phyloP scores from a whole-genome alignment of 2,329 filamentous ascomycete genomes.

The Hypoxylon sp. region DNA sequence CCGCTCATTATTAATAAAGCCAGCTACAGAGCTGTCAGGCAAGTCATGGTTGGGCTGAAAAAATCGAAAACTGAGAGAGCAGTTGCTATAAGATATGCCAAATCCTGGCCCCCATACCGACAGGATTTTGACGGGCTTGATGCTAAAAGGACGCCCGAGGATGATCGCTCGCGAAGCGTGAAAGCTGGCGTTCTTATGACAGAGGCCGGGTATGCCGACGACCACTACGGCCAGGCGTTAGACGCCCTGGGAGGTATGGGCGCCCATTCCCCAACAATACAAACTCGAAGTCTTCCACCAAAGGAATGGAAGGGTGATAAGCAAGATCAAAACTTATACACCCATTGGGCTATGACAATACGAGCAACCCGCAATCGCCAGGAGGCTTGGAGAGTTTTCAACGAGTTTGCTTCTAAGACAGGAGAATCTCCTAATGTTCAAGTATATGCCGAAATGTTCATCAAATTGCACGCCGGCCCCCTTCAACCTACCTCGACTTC shows the following conservation, averaged over 20 bases:
- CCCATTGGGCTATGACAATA: conserved; percentile 69
- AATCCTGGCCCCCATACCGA: conserved; percentile 74
- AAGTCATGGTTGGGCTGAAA: conserved; percentile 66
- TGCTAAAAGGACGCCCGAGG: conserved; percentile 65
- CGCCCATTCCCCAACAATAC: conserved; percentile 69
- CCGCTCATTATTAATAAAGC: conserved; percentile 65
- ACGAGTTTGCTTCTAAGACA: conserved; percentile 36
- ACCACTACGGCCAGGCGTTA: conserved; percentile 64
- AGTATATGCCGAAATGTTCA: conserved; percentile 73
- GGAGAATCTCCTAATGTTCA: conserved; percentile 57
- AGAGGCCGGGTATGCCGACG: conserved; percentile 68
- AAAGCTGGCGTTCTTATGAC: conserved; percentile 68
- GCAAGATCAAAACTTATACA: conserved; percentile 56
- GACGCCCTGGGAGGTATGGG: conserved; percentile 68
- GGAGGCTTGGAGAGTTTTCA: conserved; percentile 68
- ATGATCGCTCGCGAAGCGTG: conserved; percentile 68
- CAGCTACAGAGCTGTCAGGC: conserved; percentile 69
- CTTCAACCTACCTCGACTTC: conserved; percentile 51
- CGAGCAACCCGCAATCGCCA: conserved; percentile 71
- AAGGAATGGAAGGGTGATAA: conserved; percentile 51
- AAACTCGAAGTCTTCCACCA: conserved; percentile 61
- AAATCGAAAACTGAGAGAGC: conserved; percentile 67
- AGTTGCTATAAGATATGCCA: conserved; percentile 63
- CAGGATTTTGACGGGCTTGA: conserved; percentile 72
- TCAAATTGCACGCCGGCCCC: conserved; percentile 64